A percentile compares a stretch with the other conserved stretches of the same genome.
These are phyloP conservation scores for Entoloma clypeatum DNA, from an alignment of 1,284 basidiomycete species.

Conservation along the genomic window DNA sequence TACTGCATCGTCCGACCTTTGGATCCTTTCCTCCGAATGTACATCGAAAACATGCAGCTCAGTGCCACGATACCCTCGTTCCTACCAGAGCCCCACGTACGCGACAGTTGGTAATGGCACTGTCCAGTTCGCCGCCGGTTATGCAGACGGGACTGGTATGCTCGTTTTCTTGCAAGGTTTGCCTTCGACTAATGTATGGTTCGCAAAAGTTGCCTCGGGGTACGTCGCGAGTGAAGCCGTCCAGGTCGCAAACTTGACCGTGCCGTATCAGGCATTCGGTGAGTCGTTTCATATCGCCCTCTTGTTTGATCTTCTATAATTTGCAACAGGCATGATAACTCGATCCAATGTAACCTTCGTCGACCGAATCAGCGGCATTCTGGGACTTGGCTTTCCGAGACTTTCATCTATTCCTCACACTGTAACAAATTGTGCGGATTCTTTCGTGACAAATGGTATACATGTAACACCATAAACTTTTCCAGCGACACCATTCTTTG, in stretches of 20 bases:
- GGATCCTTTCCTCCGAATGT: slow-evolving; percentile 66
- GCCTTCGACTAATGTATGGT: slow-evolving; percentile 4
- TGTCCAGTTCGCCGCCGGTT: slow-evolving; percentile 55
- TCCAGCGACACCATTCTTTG: slow-evolving; percentile 63
- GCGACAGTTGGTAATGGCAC: slow-evolving; percentile 53
- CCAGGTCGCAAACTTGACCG: slow-evolving; percentile 52
- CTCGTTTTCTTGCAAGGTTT: slow-evolving; percentile 22
- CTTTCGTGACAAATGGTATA: too few species aligned
- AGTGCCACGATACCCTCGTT: slow-evolving; percentile 63
- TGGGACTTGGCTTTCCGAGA: slow-evolving; percentile 72
- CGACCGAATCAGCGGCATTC: slow-evolving; percentile 62
- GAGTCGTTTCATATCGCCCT: slow-evolving; percentile 21
- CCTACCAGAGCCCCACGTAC: slow-evolving; percentile 64
- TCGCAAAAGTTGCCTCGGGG: slow-evolving; percentile 52
- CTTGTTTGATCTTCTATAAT: slow-evolving; percentile 5
- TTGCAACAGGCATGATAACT: slow-evolving; percentile 44
- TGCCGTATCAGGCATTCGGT: slow-evolving; percentile 65
- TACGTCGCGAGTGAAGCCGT: slow-evolving; percentile 67
- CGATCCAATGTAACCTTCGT: slow-evolving; percentile 57
- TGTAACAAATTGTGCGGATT: slow-evolving; percentile 48
- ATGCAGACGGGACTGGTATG: slow-evolving; percentile 67
- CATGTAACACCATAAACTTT: too few species aligned
- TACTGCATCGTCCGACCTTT: slow-evolving; percentile 74
- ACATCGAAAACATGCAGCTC: slow-evolving; percentile 45
- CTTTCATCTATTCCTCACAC: slow-evolving; percentile 55